These are phyloP conservation scores for Dorcoceras hygrometricum DNA, from an alignment of 257 asterid species.

Conservation along the genomic window DNA sequence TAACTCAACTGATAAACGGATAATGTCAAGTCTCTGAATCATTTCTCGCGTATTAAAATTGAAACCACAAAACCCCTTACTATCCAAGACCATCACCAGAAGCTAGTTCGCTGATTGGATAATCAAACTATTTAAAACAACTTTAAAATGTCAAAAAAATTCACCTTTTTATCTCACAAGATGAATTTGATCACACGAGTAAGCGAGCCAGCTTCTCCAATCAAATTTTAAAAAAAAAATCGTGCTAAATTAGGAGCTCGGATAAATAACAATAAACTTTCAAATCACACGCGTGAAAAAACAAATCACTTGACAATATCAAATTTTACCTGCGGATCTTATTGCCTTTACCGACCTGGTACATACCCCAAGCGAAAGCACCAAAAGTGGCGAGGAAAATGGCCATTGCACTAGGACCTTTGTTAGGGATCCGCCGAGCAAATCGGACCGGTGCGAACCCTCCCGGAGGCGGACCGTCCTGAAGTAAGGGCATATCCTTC, in stretches of 20 bases:
- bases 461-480: constrained; percentile 97
- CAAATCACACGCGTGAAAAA: not conserved
- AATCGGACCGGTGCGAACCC: constrained; percentile 92
- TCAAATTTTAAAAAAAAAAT: not conserved
- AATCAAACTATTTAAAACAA: not conserved
- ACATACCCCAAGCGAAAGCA: constrained; percentile 89
- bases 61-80: not conserved
- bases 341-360: constrained; percentile 90
- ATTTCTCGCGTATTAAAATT: not conserved
- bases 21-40: not conserved
- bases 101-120: not conserved
- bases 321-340: constrained; percentile 77
- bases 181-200: not conserved
- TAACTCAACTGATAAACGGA: not conserved
- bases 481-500: constrained; percentile 89
- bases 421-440: constrained; percentile 78
- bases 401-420: constrained; percentile 82
- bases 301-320: not conserved
- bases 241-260: not conserved
- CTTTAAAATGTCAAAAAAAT: not conserved
- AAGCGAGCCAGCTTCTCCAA: not conserved
- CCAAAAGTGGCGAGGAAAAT: constrained; percentile 78
- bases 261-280: not conserved
- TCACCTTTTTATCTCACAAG: not conserved
- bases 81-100: not conserved